phyloP scores from a whole-genome alignment of 2,329 filamentous ascomycete species.

The Chaetomiaceae sp. region DNA sequence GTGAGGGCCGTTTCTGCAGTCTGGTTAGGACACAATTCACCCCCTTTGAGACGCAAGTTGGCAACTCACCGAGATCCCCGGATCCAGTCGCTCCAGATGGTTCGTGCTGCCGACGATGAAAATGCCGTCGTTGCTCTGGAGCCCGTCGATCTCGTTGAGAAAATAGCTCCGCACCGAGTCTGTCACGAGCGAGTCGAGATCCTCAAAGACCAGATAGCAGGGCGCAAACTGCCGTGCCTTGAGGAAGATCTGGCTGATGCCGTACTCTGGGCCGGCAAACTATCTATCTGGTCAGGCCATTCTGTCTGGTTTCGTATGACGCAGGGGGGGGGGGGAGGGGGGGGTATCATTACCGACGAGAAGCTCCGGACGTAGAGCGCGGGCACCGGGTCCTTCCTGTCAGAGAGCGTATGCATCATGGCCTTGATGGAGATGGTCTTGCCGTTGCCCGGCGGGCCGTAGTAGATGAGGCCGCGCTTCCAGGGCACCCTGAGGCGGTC shows the following conservation, averaged over 20 bases:
- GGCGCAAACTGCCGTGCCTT: constrained; percentile 60
- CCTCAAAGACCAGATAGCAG: constrained; percentile 67
- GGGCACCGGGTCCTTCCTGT: constrained; percentile 48
- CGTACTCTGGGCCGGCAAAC: constrained; percentile 52
- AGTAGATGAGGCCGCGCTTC: constrained; percentile 66
- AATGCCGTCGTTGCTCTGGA: constrained; percentile 65
- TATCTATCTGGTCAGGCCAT: constrained; percentile 21
- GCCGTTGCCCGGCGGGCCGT: constrained; percentile 59
- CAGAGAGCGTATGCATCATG: constrained; percentile 59
- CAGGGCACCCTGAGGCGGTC: constrained; percentile 58
- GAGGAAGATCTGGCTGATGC: constrained; percentile 49
- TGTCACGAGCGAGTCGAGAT: constrained; percentile 62
- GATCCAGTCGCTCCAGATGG: constrained; percentile 60
- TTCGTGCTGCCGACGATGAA: constrained; percentile 65
- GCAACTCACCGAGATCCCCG: constrained; percentile 50
- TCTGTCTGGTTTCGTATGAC: too few relatives aligned
- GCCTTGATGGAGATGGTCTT: constrained; percentile 70
- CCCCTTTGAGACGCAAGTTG: too few relatives aligned
- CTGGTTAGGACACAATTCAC: background rate
- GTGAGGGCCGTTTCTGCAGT: constrained; percentile 53
- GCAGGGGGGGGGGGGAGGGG: too few relatives aligned
- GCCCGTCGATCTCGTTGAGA: constrained; percentile 67
- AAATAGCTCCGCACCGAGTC: constrained; percentile 61
- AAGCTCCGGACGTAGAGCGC: constrained; percentile 58
- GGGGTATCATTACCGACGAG: constrained; percentile 29